Evolutionary conservation across 805 yeast species (phyloP).

Genomic region (Ogataea nakhonphanomensis): DNA sequence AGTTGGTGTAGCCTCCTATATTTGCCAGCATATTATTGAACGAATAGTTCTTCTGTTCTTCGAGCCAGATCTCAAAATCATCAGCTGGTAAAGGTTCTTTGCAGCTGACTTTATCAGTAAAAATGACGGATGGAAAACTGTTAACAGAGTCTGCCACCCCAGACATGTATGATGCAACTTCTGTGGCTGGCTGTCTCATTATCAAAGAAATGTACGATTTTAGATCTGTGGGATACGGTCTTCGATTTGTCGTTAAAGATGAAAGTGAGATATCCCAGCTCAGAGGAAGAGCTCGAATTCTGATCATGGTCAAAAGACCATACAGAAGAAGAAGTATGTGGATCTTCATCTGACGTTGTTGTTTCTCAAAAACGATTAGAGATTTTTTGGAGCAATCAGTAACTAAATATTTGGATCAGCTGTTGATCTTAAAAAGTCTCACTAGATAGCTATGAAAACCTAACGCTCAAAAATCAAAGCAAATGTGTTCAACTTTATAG

Average conservation of each 20-base stretch:
- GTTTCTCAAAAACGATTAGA: background rate
- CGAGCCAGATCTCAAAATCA: conserved; percentile 49
- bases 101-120: conserved; percentile 21
- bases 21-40: conserved; percentile 48
- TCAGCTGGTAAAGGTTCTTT: conserved; percentile 27
- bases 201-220: conserved; percentile 11
- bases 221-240: background rate
- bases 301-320: conserved; percentile 1
- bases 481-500: background rate
- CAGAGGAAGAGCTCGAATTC: conserved; percentile 12
- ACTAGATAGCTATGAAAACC: too few species aligned
- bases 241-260: background rate
- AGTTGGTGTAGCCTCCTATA: conserved; percentile 48
- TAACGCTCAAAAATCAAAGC: too few species aligned
- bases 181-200: conserved; percentile 11
- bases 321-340: background rate
- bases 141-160: background rate
- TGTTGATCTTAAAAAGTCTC: background rate
- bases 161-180: conserved; percentile 5
- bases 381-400: conserved; percentile 1
- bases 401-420: background rate
- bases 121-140: conserved; percentile 3
- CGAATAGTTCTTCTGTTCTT: conserved; percentile 38
- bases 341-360: background rate
- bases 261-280: conserved; percentile 2